Evolutionary conservation across 2,329 filamentous ascomycete genomes (phyloP).

Genomic region (Gnomoniopsis sp.): DNA sequence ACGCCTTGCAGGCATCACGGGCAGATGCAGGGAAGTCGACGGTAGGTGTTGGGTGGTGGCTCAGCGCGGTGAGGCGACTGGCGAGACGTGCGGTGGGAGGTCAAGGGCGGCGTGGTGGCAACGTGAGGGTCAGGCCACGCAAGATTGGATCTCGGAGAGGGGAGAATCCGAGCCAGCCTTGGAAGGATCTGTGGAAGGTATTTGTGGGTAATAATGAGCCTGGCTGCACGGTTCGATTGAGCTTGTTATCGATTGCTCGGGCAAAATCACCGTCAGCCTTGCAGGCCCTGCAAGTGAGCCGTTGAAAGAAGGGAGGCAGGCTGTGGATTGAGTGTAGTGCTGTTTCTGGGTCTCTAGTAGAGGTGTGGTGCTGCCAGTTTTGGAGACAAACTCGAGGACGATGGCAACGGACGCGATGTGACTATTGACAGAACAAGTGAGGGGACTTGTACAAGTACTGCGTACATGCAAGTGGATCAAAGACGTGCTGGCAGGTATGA

Average conservation of each 20-base stretch:
- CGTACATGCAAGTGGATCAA: not conserved
- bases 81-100: not conserved
- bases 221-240: not conserved
- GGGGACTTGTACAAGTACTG: not conserved
- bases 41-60: not conserved
- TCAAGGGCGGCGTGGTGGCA: not conserved
- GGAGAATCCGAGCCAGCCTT: conserved; percentile 10
- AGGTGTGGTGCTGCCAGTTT: too few species aligned
- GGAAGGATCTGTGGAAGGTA: conserved; percentile 11
- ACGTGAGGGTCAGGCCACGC: conserved; percentile 16
- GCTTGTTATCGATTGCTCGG: not conserved
- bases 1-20: conserved; percentile 16
- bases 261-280: not conserved
- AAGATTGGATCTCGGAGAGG: conserved; percentile 13
- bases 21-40: conserved; percentile 3
- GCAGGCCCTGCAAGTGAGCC: too few species aligned
- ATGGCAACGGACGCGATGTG: too few species aligned
- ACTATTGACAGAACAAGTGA: not conserved
- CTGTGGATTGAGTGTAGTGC: not conserved
- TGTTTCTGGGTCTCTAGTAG: too few species aligned
- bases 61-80: not conserved
- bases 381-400: not conserved
- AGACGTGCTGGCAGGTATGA: not conserved
- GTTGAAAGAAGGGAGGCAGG: too few species aligned
- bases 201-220: conserved; percentile 13